phyloP scores from a whole-genome alignment of 192 early-diverging fungal species.

The Coemansia sp. region DNA sequence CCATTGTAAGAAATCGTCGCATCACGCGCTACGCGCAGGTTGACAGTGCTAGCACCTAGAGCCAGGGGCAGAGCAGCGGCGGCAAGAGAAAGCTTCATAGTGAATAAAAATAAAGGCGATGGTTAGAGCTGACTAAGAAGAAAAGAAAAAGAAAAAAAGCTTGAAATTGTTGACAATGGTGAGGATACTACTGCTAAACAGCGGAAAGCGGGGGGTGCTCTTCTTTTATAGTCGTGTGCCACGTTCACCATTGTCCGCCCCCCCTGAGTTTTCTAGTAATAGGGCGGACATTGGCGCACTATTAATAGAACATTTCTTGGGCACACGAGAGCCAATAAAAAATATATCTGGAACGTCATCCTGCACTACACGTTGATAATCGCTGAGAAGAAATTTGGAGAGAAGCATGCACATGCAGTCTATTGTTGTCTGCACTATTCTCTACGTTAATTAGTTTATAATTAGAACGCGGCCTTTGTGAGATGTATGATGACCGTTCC shows the following conservation, averaged over 20 bases:
- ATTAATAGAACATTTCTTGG: not conserved
- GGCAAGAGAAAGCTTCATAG: slow-evolving; percentile 8
- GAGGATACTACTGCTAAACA: not conserved
- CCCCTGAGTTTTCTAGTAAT: not conserved
- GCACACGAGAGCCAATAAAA: not conserved
- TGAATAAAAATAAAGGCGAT: not conserved
- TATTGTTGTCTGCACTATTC: no score
- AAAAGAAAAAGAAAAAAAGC: no score
- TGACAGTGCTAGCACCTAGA: slow-evolving; percentile 11
- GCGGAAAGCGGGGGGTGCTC: not conserved
- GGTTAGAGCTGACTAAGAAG: not conserved
- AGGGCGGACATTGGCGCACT: not conserved
- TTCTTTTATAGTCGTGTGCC: not conserved
- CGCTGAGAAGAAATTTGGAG: not conserved
- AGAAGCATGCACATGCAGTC: no score
- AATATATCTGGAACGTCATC: not conserved
- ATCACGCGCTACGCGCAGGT: slow-evolving; percentile 28
- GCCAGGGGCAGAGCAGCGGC: slow-evolving; percentile 12
- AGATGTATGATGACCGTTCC: no score
- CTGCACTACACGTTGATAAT: not conserved
- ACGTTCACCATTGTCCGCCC: not conserved
- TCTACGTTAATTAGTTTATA: no score
- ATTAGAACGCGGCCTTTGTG: no score
- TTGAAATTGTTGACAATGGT: no score
- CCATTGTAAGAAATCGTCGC: slow-evolving; percentile 39